phyloP scores from a whole-genome alignment of 441 rosid species.

The Melastoma candidum region DNA sequence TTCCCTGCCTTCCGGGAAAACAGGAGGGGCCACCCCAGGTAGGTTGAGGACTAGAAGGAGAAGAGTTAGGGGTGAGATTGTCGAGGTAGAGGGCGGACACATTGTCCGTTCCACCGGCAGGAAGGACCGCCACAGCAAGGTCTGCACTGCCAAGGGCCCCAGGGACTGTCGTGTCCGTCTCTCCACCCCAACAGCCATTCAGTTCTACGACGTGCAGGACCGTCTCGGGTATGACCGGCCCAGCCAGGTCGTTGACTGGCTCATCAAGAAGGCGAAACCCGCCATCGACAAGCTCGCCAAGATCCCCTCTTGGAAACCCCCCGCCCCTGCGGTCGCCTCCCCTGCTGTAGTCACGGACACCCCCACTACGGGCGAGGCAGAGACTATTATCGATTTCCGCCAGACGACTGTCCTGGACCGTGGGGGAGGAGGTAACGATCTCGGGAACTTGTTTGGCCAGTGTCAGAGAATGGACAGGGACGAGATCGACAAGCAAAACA shows the following conservation, averaged over 20 bases:
- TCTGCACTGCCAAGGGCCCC: constrained; percentile 89
- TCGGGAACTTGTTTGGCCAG: constrained; percentile 11
- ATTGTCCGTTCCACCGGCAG: constrained; percentile 73
- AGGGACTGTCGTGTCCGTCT: constrained; percentile 93
- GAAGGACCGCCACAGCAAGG: constrained; percentile 91
- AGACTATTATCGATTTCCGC: constrained; percentile 3
- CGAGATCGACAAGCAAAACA: too few species aligned
- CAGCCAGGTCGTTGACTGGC: constrained; percentile 93
- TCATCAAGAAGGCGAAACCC: constrained; percentile 67
- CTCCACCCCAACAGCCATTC: constrained; percentile 84
- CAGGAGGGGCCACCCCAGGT: constrained; percentile 30
- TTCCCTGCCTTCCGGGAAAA: constrained; percentile 18
- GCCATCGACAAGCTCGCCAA: constrained; percentile 44
- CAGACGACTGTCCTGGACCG: constrained; percentile 3
- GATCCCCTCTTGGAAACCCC: constrained; percentile 80
- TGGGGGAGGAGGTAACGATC: constrained; percentile 3
- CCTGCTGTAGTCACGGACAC: constrained; percentile 7
- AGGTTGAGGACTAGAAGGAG: constrained; percentile 45
- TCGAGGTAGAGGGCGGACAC: constrained; percentile 93
- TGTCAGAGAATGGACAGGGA: too few species aligned
- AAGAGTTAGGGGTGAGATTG: constrained; percentile 59
- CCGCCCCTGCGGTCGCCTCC: constrained; percentile 16
- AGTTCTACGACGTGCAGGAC: constrained; percentile 93
- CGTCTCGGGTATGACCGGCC: constrained; percentile 92
- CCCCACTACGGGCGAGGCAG: not conserved